A percentile compares a stretch with the other conserved stretches of the same genome.
phyloP scores from a whole-genome alignment of 1,139 yeast species.

The Blastobotrys malaysiensis region DNA sequence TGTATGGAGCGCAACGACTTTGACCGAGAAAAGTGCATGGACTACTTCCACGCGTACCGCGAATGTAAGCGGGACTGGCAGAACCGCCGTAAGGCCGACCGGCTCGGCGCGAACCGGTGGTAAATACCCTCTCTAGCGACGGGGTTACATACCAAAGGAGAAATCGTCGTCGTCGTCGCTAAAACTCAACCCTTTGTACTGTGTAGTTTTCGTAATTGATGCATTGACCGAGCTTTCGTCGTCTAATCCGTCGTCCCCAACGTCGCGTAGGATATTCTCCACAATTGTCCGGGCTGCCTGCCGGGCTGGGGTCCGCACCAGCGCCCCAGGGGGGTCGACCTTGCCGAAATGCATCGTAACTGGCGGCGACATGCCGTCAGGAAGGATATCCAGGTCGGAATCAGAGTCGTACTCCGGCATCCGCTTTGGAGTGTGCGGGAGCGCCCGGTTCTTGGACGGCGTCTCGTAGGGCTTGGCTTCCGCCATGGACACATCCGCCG shows the following conservation, averaged over 20 bases:
- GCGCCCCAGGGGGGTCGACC: conserved; percentile 3
- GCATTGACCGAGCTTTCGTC: conserved; percentile 8
- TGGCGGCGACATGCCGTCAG: conserved; percentile 29
- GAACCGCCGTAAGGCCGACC: conserved; percentile 35
- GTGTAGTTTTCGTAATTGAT: conserved; percentile 12
- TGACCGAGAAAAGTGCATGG: conserved; percentile 70
- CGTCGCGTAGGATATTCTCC: conserved; percentile 21
- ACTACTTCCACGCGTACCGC: conserved; percentile 84
- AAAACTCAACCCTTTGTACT: conserved; percentile 4
- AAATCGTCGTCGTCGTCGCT: conserved; percentile 7
- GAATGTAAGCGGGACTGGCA: conserved; percentile 87
- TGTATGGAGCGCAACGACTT: conserved; percentile 75
- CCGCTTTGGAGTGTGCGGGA: conserved; percentile 3
- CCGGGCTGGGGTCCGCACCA: conserved; percentile 27
- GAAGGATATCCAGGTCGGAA: conserved; percentile 21
- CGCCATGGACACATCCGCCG: conserved; percentile 12
- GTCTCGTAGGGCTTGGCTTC: background rate
- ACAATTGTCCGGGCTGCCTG: conserved; percentile 26
- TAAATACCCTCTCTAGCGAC: conserved; percentile 9
- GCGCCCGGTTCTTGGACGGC: background rate
- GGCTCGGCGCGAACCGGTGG: conserved; percentile 29
- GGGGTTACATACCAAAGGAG: background rate
- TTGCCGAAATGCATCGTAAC: conserved; percentile 24
- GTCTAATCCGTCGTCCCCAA: conserved; percentile 13
- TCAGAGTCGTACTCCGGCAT: conserved; percentile 16